Evolutionary conservation across 2,329 filamentous ascomycete genomes (phyloP).

Genomic region (Magnaporthiopsis poae): DNA sequence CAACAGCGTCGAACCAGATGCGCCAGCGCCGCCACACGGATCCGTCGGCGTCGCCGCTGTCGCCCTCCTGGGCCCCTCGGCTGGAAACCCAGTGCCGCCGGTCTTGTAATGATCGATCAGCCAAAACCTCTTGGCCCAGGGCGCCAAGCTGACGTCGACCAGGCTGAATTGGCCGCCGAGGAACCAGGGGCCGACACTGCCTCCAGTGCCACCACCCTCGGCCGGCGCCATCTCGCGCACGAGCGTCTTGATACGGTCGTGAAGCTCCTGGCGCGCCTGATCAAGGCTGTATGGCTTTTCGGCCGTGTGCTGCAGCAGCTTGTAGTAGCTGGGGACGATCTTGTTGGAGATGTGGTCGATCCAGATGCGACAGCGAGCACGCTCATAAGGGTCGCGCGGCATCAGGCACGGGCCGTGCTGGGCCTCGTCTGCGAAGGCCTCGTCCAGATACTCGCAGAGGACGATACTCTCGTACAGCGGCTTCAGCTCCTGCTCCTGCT

Average conservation of each 20-base stretch:
- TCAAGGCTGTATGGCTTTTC: constrained; percentile 39
- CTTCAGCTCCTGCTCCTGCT: constrained; percentile 29
- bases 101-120: constrained; percentile 66
- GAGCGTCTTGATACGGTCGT: constrained; percentile 49
- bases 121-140: constrained; percentile 64
- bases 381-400: constrained; percentile 51
- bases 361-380: constrained; percentile 60
- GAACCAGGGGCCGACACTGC: constrained; percentile 54
- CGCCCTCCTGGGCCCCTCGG: constrained; percentile 9
- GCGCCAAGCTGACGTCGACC: constrained; percentile 61
- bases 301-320: constrained; percentile 45
- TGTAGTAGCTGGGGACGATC: constrained; percentile 61
- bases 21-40: constrained; percentile 56
- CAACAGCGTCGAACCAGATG: constrained; percentile 52
- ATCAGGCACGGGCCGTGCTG: constrained; percentile 40
- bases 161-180: constrained; percentile 52
- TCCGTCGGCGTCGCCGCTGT: constrained; percentile 17
- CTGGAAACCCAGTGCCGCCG: constrained; percentile 38
- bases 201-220: constrained; percentile 6
- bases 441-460: constrained; percentile 67
- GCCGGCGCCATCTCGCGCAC: constrained; percentile 48
- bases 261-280: constrained; percentile 47
- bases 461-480: constrained; percentile 65
- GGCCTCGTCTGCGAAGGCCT: constrained; percentile 46
- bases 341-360: constrained; percentile 59